Base-by-base conservation (phyloP, 768 basidiomycete genomes). In the Boletales sp. region DNA sequence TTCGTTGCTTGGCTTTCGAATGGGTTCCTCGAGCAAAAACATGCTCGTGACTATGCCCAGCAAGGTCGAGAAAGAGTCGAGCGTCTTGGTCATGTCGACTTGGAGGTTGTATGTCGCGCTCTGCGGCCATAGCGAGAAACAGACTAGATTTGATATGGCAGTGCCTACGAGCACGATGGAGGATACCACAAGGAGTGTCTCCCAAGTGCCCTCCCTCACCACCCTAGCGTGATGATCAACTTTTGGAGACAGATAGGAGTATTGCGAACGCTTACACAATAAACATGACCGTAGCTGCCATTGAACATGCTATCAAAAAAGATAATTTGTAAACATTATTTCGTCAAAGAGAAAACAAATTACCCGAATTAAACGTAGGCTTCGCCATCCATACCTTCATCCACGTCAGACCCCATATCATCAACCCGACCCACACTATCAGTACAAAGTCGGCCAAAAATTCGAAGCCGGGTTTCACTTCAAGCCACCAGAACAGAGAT, bases 351-450 rank as follows among this genome's bases (percentile, higher is more conserved):
- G 10, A 34, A 37, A n/a, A 15, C 9, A 25, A 60, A 73, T 52
- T 61, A 82, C 89, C 90, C n/a, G 90, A 86, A 59, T 92, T 92
- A 60, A 93, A 96, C 17, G 86, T 84, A 2, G 91, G 90, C 61
- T 87, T 94, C 11, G 74, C 78, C 78, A 98, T 91, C 84, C 87
- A 91, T 2, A 89, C 79, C 67, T 97, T 98, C 71, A 86, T 81
- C 88, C 90, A 98, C 1, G 94, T 91, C 15, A 97, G 66, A 4
- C 78, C 63, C 43, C 84, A 86, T 77, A 95, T 88, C 18, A 86
- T 83, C 4, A 90, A 57, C 5, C 90, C 94, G 51, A 99, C 78
- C 89, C 90, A 96, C 8, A 82, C 43, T 19, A 96, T 79, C 11
- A 85, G 85, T 18, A 90, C 64, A 37, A 79, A 59, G 57, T 94